Percentiles rank a stretch among this genome's conserved stretches.
These are phyloP conservation scores for Agroathelia rolfsii DNA, from an alignment of 1,284 basidiomycete genomes.

Conservation along the genomic window DNA sequence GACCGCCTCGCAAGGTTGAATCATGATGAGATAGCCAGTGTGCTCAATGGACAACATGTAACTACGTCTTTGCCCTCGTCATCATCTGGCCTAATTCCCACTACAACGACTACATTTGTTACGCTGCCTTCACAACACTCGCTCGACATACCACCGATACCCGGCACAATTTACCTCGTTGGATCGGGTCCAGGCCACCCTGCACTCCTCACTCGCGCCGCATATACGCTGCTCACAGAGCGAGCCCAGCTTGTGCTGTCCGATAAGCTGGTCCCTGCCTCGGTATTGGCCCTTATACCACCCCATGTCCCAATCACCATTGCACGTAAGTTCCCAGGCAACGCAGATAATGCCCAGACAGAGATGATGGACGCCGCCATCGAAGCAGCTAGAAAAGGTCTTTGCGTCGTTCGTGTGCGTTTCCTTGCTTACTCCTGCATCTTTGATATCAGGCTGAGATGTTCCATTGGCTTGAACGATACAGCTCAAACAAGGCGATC, in stretches of 20 bases:
- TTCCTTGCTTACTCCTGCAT: conserved; percentile 2
- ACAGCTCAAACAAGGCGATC: conserved; percentile 93
- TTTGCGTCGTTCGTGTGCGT: conserved; percentile 78
- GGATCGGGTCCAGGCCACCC: conserved; percentile 95
- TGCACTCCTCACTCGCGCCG: conserved; percentile 81
- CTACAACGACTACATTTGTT: conserved; percentile 15
- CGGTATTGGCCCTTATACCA: conserved; percentile 85
- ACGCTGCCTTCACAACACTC: conserved; percentile 14
- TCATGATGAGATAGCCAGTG: conserved; percentile 55
- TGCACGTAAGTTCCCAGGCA: conserved; percentile 95
- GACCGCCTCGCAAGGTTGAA: conserved; percentile 66
- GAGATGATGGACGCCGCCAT: conserved; percentile 91
- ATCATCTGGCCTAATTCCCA: conserved; percentile 10
- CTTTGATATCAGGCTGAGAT: conserved; percentile 5
- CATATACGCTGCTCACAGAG: conserved; percentile 71
- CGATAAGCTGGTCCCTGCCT: conserved; percentile 94
- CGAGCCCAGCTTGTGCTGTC: conserved; percentile 83
- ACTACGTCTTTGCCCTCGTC: conserved; percentile 12
- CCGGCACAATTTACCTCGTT: conserved; percentile 77
- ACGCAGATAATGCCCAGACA: conserved; percentile 87
- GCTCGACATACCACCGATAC: conserved; percentile 21
- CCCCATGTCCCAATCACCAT: conserved; percentile 64
- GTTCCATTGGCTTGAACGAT: conserved; percentile 76
- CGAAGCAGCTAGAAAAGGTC: conserved; percentile 68
- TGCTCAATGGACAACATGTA: conserved; percentile 38